phyloP scores from a whole-genome alignment of 2,329 filamentous ascomycete species.

The Trichoderma atroviride region DNA sequence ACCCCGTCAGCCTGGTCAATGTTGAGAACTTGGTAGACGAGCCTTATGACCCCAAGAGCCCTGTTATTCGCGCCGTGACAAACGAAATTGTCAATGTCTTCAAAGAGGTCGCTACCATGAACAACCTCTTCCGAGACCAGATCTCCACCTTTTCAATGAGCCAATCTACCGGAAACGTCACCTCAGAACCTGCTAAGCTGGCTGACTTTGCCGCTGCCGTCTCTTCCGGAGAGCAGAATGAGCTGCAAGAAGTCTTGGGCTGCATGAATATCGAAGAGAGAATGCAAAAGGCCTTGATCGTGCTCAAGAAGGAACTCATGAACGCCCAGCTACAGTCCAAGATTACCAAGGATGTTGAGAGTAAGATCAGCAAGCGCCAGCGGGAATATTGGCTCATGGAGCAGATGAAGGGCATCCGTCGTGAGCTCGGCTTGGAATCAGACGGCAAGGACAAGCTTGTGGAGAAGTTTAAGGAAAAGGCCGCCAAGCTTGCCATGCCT shows the following conservation, averaged over 20 bases:
- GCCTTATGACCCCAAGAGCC: slow-evolving; percentile 85
- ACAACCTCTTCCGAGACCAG: slow-evolving; percentile 93
- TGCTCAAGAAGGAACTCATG: slow-evolving; percentile 98
- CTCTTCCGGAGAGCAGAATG: slow-evolving; percentile 87
- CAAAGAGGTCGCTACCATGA: slow-evolving; percentile 93
- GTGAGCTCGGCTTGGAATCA: slow-evolving; percentile 93
- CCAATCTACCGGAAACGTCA: slow-evolving; percentile 91
- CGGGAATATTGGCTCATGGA: slow-evolving; percentile 99
- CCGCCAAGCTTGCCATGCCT: slow-evolving; percentile 90
- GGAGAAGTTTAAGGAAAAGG: slow-evolving; percentile 96
- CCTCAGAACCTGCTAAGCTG: slow-evolving; percentile 89
- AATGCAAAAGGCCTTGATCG: slow-evolving; percentile 85
- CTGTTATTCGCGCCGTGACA: slow-evolving; percentile 85
- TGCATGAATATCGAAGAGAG: slow-evolving; percentile 90
- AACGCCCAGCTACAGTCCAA: slow-evolving; percentile 96
- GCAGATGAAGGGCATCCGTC: slow-evolving; percentile 97
- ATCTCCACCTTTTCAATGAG: slow-evolving; percentile 97
- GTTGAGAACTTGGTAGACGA: slow-evolving; percentile 92
- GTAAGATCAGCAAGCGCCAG: slow-evolving; percentile 95
- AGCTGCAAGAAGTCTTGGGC: slow-evolving; percentile 88
- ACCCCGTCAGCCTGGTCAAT: slow-evolving; percentile 90
- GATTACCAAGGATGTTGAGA: slow-evolving; percentile 96
- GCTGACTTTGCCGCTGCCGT: slow-evolving; percentile 97
- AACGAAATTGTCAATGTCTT: slow-evolving; percentile 99
- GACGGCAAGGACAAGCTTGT: slow-evolving; percentile 98